Percentiles rank a stretch among this genome's conserved stretches.
phyloP scores from a whole-genome alignment of 2,329 filamentous ascomycete genomes.

The Nothophoma quercina region DNA sequence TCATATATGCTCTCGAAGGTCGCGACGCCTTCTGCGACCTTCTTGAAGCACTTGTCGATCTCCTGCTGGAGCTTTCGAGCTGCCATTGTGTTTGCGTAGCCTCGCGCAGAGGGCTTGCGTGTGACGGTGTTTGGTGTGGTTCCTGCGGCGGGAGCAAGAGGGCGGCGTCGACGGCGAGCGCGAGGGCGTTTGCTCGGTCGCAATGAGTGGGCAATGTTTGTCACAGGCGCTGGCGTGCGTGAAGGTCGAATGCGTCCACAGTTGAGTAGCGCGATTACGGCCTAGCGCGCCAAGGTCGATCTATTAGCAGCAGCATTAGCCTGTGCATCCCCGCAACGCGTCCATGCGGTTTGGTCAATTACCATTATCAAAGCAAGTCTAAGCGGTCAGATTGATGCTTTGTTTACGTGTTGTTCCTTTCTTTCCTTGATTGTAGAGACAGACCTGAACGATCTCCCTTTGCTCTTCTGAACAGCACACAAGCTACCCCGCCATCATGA shows the following conservation, averaged over 20 bases:
- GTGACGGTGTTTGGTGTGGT: constrained; percentile 20
- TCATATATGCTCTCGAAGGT: constrained; percentile 97
- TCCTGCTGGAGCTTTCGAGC: constrained; percentile 96
- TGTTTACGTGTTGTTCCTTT: constrained; percentile 1
- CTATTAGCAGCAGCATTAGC: constrained; percentile 16
- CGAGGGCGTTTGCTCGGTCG: constrained; percentile 29
- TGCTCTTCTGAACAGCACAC: background rate
- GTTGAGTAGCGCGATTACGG: constrained; percentile 33
- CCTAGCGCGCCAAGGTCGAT: constrained; percentile 36
- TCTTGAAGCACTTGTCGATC: constrained; percentile 99
- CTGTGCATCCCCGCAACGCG: constrained; percentile 17
- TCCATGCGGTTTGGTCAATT: constrained; percentile 15
- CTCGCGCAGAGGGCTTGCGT: constrained; percentile 40
- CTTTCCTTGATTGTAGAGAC: background rate
- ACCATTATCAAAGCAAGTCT: constrained; percentile 4
- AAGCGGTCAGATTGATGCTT: constrained; percentile 3
- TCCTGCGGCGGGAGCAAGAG: background rate
- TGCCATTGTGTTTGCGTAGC: constrained; percentile 72
- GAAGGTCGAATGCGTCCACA: constrained; percentile 36
- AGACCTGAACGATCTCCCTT: background rate
- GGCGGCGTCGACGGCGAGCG: constrained; percentile 22
- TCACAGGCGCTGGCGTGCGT: constrained; percentile 19
- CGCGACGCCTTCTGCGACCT: constrained; percentile 89
- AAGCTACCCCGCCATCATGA: constrained; percentile 30
- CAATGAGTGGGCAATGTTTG: constrained; percentile 27